Percentiles rank a stretch among this genome's conserved stretches.
phyloP scores from a whole-genome alignment of 1,139 yeast genomes.

The Pichia sp. region DNA sequence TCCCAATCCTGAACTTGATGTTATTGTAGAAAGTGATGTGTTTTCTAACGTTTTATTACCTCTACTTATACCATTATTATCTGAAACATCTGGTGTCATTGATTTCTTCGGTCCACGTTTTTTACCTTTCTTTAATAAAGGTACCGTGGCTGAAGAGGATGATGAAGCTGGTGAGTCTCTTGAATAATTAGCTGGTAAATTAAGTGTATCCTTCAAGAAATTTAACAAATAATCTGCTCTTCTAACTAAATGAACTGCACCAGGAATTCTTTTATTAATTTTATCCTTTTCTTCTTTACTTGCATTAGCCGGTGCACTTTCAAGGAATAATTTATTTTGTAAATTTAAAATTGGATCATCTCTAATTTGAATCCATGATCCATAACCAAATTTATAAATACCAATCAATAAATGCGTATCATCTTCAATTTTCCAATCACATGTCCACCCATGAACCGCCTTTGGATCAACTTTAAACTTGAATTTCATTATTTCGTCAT shows the following conservation, averaged over 20 bases:
- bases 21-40: background rate
- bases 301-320: constrained; percentile 30
- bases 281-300: constrained; percentile 36
- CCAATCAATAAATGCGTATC: constrained; percentile 88
- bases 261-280: constrained; percentile 50
- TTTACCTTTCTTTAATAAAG: constrained; percentile 4
- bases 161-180: constrained; percentile 20
- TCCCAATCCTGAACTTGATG: background rate
- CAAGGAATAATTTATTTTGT: constrained; percentile 76
- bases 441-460: constrained; percentile 85
- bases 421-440: constrained; percentile 77
- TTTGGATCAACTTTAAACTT: constrained; percentile 60
- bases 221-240: constrained; percentile 81
- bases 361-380: constrained; percentile 89
- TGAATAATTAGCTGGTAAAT: constrained; percentile 9
- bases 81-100: constrained; percentile 20
- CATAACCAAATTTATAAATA: constrained; percentile 88
- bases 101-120: constrained; percentile 13
- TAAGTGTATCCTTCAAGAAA: constrained; percentile 49
- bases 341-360: constrained; percentile 91
- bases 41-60: background rate
- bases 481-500: constrained; percentile 51
- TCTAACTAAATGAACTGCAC: constrained; percentile 89
- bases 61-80: background rate
- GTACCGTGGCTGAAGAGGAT: too few species aligned